Base-by-base conservation (phyloP, 2,329 filamentous ascomycete species). In the Cyclaneusma minus region DNA sequence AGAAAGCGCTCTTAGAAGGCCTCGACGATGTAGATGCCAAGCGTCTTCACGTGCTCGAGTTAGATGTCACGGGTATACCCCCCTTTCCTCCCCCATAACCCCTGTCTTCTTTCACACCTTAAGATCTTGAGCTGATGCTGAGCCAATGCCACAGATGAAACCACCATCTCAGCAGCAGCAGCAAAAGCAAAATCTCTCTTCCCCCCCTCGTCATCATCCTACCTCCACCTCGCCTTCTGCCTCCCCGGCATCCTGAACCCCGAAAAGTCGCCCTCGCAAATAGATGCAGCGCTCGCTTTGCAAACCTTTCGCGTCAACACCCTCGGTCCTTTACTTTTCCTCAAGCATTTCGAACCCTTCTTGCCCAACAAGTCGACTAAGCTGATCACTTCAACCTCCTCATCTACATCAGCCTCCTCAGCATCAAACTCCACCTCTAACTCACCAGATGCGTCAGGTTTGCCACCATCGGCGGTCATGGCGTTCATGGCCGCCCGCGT, bases 401-500 rank as follows among this genome's bases (percentile, higher is more conserved):
- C 33, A 31, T 35, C 6, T 33, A 34, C 0, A 22, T 29, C 3
- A 14, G 19, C 2, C 13, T 10, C 14, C 15, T n/a, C n/a, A n/a
- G n/a, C n/a, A n/a, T n/a, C n/a, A n/a, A n/a, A n/a, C n/a, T n/a
- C n/a, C n/a, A 21, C 35, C 11, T 8, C 27, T 4, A 12, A 25
- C 15, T 17, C 24, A 9, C 13, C 13, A 18, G 39, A 16, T 41
- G 47, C 12, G 5, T 9, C 10, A 17, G 42, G 54, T 1, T 54
- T 77, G 3, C 57, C 63, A 0, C 30, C 38, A 0, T 58, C 65
- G 29, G 69, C 79, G 0, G 64, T 73, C 3, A 80, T 75, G 59
- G 63, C 76, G n/a, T 68, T 68, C 42, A 78, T 84, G 70, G 75
- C 76, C 5, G 82, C 81, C 2, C 68, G 82, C 22, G 77, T 91